These are phyloP conservation scores for Pleurotus ostreatus DNA, from an alignment of 768 basidiomycete species.

Conservation along the genomic window DNA sequence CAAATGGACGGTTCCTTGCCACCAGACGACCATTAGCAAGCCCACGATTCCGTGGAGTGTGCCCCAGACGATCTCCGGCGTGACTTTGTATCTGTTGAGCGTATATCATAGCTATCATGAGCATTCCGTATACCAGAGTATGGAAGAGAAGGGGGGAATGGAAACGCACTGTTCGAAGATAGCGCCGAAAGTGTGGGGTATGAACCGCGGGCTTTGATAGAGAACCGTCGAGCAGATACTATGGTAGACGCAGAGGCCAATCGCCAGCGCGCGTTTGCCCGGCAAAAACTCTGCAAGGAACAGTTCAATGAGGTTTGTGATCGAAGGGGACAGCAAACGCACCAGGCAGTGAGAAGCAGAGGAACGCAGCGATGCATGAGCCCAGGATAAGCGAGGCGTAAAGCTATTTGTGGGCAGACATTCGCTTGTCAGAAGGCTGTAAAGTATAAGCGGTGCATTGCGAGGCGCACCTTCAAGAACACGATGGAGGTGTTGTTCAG, in stretches of 20 bases:
- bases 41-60: constrained; percentile 68
- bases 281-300: constrained; percentile 67
- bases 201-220: constrained; percentile 74
- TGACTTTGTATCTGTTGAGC: constrained; percentile 47
- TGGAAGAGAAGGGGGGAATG: not conserved
- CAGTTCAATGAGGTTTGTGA: not conserved
- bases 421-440: not conserved
- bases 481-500: constrained; percentile 80
- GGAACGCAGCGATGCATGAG: constrained; percentile 55
- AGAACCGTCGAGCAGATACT: constrained; percentile 68
- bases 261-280: constrained; percentile 79
- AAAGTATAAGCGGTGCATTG: not conserved
- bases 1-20: constrained; percentile 68
- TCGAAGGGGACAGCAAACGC: constrained; percentile 17
- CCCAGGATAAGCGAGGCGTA: constrained; percentile 62
- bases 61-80: constrained; percentile 75
- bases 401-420: constrained; percentile 36
- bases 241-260: constrained; percentile 76
- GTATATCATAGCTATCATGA: not conserved
- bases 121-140: not conserved
- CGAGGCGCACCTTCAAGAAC: constrained; percentile 59
- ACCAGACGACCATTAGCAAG: constrained; percentile 73
- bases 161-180: constrained; percentile 54
- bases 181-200: constrained; percentile 66
- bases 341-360: constrained; percentile 76